Evolutionary conservation across 108 stramenopile species (phyloP), one percentile per base, ranked within the genome.

Genomic region (Nitzschia sp.): DNA sequence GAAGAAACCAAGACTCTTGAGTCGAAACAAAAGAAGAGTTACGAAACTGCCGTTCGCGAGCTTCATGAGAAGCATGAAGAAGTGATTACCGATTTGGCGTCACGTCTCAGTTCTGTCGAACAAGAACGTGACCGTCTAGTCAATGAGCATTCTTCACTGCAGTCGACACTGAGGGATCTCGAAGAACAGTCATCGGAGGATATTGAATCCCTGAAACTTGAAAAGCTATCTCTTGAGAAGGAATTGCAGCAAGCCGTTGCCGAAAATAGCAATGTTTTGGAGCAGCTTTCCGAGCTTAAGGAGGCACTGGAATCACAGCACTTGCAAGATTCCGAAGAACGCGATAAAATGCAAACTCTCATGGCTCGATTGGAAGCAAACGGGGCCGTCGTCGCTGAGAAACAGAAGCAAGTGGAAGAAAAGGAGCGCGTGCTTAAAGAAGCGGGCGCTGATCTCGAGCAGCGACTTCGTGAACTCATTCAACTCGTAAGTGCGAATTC

Each of bases 281-380:
- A 74, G 53, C 45, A 66, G 23, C 29, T 68, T 8, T 25, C 31
- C 15, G 16, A 41, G 1, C 48, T 75, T 1, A 47, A 68, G 30
- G 25, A 67, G 36, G 50, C 67, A 45, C 44, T 41, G 2, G 38
- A 68, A 26, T 15, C 45, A 3, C 73, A 58, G 23, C 48, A 61
- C 0, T 58, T 36, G 16, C 8, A 36, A 23, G 66, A 75, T 4
- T 8, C 38, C 4, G 35, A 58, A 8, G 73, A 75, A n/a, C 73
- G 73, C 6, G 50, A 67, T 33, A 75, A 67, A 21, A 75, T 75
- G 36, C 73, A 75, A 44, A 9, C n/a, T 2, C 47, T 75, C 46
- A 66, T 75, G 73, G 30, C 57, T n/a, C 58, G 73, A 9, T 60
- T 75, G 45, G 73, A 75, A 47, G 60, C 65, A 1, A 75, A 62